Conservation (phyloP, 163 green algal species). For the Trebouxiophyceae sp. region DNA sequence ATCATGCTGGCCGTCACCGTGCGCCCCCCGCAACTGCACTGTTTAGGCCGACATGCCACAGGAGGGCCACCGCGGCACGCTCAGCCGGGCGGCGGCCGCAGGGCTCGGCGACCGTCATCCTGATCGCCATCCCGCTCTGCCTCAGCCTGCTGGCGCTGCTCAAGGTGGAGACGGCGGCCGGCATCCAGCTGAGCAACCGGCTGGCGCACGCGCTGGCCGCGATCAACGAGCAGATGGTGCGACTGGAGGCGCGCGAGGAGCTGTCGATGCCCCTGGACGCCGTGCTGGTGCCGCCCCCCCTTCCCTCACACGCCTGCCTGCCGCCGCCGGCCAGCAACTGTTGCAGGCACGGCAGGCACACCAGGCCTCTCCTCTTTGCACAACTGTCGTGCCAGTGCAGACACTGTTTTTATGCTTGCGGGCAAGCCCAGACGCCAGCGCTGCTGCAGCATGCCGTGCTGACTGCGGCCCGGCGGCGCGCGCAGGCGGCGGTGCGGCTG, state of each 20-base stretch:
- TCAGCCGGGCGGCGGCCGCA: too few relatives aligned
- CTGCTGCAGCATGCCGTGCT: too few relatives aligned
- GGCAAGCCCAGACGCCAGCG: too few relatives aligned
- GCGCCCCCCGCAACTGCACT: background rate
- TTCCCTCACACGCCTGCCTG: too few relatives aligned
- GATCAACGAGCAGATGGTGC: background rate
- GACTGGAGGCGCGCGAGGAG: background rate
- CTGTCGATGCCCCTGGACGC: background rate
- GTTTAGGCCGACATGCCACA: too few relatives aligned
- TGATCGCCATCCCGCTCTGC: background rate
- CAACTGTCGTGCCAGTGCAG: too few relatives aligned
- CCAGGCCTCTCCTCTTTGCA: too few relatives aligned
- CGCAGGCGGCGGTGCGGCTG: background rate
- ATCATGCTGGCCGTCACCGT: background rate
- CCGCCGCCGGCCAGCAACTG: too few relatives aligned
- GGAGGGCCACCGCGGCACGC: too few relatives aligned
- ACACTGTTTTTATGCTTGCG: too few relatives aligned
- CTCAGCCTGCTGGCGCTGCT: background rate
- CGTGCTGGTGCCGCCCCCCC: background rate
- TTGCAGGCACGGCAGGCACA: too few relatives aligned
- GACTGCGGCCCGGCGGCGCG: too few relatives aligned
- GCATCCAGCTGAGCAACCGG: background rate
- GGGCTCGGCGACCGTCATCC: background rate
- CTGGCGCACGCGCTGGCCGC: background rate
- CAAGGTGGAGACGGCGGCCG: background rate